phyloP scores from a whole-genome alignment of 495 filamentous ascomycete species.

The Daldinia bambusicola region DNA sequence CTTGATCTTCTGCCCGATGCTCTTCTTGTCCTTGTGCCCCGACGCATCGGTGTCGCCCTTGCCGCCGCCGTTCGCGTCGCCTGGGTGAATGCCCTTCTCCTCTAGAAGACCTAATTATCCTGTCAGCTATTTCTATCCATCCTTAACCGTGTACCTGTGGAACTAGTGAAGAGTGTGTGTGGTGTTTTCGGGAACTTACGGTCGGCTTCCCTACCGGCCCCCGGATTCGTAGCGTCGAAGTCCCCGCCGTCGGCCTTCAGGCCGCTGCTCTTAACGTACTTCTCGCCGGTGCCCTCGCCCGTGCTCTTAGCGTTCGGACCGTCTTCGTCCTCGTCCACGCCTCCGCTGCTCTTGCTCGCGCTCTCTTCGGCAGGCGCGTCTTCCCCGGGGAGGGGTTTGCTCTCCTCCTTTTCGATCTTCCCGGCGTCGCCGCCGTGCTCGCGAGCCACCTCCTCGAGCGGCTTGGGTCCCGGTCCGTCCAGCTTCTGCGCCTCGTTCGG shows the following conservation, averaged over 20 bases:
- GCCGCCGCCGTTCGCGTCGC: background rate
- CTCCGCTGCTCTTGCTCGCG: conserved; percentile 5
- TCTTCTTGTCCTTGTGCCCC: conserved; percentile 48
- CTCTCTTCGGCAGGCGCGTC: background rate
- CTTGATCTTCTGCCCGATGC: conserved; percentile 49
- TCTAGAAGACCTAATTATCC: conserved; percentile 53
- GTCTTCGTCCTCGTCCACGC: conserved; percentile 41
- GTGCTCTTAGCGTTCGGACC: conserved; percentile 51
- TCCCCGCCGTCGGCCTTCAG: conserved; percentile 65
- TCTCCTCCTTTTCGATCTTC: conserved; percentile 7
- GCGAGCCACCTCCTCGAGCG: conserved; percentile 53
- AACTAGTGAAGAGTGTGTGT: no score
- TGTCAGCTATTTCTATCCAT: background rate
- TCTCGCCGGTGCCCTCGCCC: conserved; percentile 61
- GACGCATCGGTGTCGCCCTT: conserved; percentile 46
- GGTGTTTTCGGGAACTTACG: conserved; percentile 55
- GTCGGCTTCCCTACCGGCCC: conserved; percentile 72
- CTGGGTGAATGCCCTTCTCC: conserved; percentile 52
- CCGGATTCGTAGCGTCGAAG: conserved; percentile 68
- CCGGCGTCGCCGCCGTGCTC: conserved; percentile 58
- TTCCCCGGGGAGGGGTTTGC: conserved; percentile 5
- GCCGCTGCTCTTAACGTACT: conserved; percentile 64
- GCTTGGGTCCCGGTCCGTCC: conserved; percentile 57
- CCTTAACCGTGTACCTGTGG: no score
- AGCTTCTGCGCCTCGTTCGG: conserved; percentile 48